Evolutionary conservation across 495 filamentous ascomycete species (phyloP), one percentile per base, ranked within the genome.

Genomic region (Annulohypoxylon stygium): DNA sequence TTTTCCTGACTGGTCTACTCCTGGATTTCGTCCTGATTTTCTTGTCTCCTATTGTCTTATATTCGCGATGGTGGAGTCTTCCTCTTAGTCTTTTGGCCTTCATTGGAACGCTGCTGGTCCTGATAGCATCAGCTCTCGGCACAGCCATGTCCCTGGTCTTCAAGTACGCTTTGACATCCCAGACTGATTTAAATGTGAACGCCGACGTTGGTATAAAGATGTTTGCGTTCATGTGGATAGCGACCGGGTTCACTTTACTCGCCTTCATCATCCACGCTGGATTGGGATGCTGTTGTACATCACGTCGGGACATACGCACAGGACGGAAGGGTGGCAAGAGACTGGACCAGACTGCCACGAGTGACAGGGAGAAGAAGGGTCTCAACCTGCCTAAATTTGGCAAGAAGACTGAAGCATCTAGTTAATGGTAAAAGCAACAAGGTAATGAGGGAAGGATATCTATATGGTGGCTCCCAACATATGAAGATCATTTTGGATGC

Each of bases 151-250:
- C 92, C 74, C 75, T 90, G 36, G 90, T 94, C 54, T 94, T 97
- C 82, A 86, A 87, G 43, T 90, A 90, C 53, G 91, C 93, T 20
- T 88, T 96, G 71, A 86, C 81, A 81, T 87, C 76, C 69, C 87
- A 85, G 79, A 81, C 71, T 2, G 87, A 88, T 34, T 80, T 97
- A 16, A 96, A 97, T 76, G 95, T 98, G 72, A 77, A 82, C 7
- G 93, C 91, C 3, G 79, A 85, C 11, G 75, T 97, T 5, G 94
- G 94, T 2, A 82, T 68, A 5, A 83, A 86, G 72, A 97, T 98
- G 94, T 87, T 97, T 75, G 90, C 83, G 0, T 97, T 97, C 73
- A 94, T 97, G 92, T 98, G 95, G 95, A 85, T 92, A 37, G 93
- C 90, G 0, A 84, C 88, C 0, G 91, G 81, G 0, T 91, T 90